Percentiles rank a stretch among this genome's conserved stretches.
phyloP scores from a whole-genome alignment of 192 early-diverging fungal genomes.

The Endogone sp. region DNA sequence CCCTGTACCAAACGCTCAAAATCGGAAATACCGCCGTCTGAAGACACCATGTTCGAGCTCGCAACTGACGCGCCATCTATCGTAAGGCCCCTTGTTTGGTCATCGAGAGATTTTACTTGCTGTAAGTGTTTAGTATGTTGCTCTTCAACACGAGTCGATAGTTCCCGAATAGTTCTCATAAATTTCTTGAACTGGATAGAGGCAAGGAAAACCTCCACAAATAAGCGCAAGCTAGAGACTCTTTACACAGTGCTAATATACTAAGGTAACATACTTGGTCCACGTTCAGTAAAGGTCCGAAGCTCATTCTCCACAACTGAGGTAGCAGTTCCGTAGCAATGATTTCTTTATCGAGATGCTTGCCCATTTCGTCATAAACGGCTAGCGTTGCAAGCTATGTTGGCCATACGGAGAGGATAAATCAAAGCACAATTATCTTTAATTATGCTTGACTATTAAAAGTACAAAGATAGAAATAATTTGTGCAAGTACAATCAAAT shows the following conservation, averaged over 20 bases:
- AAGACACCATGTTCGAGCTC: constrained; percentile 8
- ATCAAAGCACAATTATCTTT: too few species aligned
- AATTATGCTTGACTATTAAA: too few species aligned
- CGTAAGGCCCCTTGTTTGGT: constrained; percentile 37
- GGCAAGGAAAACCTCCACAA: too few species aligned
- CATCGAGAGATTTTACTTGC: constrained; percentile 47
- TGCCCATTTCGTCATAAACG: constrained; percentile 78
- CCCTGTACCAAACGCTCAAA: constrained; percentile 34
- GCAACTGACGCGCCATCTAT: constrained; percentile 7
- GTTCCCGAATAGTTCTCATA: constrained; percentile 50
- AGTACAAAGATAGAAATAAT: too few species aligned
- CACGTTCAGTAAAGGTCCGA: constrained; percentile 65
- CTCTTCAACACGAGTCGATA: constrained; percentile 53
- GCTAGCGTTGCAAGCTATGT: constrained; percentile 66
- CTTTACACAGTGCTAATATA: too few species aligned
- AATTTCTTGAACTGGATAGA: constrained; percentile 53
- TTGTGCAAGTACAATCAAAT: neutral
- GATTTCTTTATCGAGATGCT: constrained; percentile 64
- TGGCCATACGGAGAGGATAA: neutral
- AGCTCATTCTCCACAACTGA: constrained; percentile 69
- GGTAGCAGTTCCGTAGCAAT: constrained; percentile 76
- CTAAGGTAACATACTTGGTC: constrained; percentile 68
- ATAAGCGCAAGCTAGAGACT: too few species aligned
- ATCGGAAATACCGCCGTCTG: constrained; percentile 21
- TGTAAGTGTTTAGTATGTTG: constrained; percentile 59